These are phyloP conservation scores for Eugenia klotzschiana DNA, from an alignment of 441 rosid species.

Conservation along the genomic window DNA sequence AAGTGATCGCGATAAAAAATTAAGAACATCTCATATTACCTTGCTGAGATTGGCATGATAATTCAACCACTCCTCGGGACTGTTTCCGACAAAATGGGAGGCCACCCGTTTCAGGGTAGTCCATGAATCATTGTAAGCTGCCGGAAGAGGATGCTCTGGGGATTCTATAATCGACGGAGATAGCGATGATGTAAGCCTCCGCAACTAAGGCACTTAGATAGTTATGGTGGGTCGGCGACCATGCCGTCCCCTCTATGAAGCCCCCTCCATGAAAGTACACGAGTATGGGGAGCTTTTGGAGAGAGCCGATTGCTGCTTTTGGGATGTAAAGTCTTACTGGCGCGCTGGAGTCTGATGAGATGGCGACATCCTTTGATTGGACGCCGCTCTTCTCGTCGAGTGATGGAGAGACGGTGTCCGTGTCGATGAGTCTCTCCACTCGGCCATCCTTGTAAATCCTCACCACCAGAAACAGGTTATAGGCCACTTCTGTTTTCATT, in stretches of 20 bases:
- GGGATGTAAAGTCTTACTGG: not conserved
- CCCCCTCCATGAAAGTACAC: conserved; percentile 1
- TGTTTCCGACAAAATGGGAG: not conserved
- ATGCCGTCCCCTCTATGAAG: not conserved
- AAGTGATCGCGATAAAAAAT: too few relatives aligned
- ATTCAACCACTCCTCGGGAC: conserved; percentile 13
- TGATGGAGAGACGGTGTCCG: not conserved
- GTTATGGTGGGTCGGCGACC: not conserved
- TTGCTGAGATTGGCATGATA: conserved; percentile 1
- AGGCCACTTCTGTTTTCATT: not conserved
- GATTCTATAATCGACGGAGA: conserved; percentile 12
- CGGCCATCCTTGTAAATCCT: not conserved
- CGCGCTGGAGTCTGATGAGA: not conserved
- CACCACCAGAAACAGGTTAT: too few relatives aligned
- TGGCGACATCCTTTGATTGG: not conserved
- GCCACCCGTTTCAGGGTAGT: conserved; percentile 13
- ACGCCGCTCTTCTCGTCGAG: not conserved
- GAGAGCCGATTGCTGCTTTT: not conserved
- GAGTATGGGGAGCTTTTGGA: not conserved
- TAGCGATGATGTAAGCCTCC: not conserved
- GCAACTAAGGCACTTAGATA: not conserved
- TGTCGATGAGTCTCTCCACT: not conserved
- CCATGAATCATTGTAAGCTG: conserved; percentile 14
- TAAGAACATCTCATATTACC: not conserved
- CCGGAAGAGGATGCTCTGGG: conserved; percentile 9